These are phyloP conservation scores for Colletotrichum sp. DNA, from an alignment of 2,329 filamentous ascomycete species.

Conservation along the genomic window DNA sequence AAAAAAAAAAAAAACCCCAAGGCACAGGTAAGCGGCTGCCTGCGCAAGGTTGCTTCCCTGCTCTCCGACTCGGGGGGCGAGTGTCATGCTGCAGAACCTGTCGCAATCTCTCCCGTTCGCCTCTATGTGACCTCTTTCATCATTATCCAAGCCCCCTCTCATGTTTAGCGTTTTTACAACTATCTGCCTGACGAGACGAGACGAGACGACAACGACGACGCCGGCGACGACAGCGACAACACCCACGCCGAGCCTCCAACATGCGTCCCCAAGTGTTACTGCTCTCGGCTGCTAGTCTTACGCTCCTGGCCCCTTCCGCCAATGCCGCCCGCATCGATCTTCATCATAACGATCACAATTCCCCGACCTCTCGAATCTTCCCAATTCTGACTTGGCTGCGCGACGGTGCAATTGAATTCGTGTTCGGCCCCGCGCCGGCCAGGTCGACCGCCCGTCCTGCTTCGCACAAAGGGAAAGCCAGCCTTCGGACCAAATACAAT, in stretches of 20 bases:
- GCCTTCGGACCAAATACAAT: conserved; percentile 67
- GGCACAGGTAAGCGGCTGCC: background rate
- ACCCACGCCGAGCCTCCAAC: background rate
- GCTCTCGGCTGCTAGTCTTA: background rate
- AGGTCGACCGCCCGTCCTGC: conserved; percentile 30
- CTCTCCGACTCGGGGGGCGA: background rate
- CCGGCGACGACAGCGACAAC: background rate
- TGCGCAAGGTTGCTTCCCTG: background rate
- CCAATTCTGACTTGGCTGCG: conserved; percentile 57
- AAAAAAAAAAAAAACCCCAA: too few relatives aligned
- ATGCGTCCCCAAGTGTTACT: conserved; percentile 13
- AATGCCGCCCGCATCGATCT: conserved; percentile 33
- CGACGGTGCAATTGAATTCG: conserved; percentile 52
- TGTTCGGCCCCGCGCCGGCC: conserved; percentile 52
- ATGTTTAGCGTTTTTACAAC: background rate
- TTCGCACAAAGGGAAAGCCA: conserved; percentile 37
- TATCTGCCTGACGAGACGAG: background rate
- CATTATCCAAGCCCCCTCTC: background rate
- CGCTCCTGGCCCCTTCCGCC: conserved; percentile 29
- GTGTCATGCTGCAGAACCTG: background rate
- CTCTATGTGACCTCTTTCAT: conserved; percentile 19
- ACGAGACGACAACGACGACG: background rate
- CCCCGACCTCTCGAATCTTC: conserved; percentile 36
- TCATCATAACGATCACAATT: conserved; percentile 19
- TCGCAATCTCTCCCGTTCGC: conserved; percentile 7